These are phyloP conservation scores for Cercophora sp. DNA, from an alignment of 495 filamentous ascomycete genomes.

Conservation along the genomic window DNA sequence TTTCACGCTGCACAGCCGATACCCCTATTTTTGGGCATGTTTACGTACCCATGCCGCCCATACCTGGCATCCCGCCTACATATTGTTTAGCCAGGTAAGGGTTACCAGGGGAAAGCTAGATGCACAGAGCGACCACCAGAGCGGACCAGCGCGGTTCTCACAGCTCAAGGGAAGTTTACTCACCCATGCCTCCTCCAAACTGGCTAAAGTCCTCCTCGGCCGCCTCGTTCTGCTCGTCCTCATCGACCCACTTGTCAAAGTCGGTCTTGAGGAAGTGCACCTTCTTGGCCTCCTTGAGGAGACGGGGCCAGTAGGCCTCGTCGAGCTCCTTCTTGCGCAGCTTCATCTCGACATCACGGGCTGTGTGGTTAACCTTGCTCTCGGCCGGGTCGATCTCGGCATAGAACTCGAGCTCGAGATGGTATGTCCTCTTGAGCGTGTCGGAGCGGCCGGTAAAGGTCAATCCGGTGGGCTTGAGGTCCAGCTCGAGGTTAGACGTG, in stretches of 20 bases:
- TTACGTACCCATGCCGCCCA: constrained; percentile 45
- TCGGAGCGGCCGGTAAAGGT: constrained; percentile 76
- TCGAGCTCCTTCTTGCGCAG: constrained; percentile 94
- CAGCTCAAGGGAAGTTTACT: constrained; percentile 24
- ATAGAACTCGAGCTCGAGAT: constrained; percentile 83
- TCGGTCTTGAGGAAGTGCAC: constrained; percentile 97
- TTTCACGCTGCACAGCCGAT: constrained; percentile 10
- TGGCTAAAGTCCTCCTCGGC: constrained; percentile 80
- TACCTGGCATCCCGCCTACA: constrained; percentile 44
- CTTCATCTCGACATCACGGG: constrained; percentile 81
- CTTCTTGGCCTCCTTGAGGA: constrained; percentile 85
- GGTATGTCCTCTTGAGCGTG: constrained; percentile 75
- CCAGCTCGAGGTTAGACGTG: constrained; percentile 64
- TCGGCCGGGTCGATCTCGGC: constrained; percentile 82
- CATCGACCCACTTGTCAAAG: constrained; percentile 99
- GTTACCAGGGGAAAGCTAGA: neutral
- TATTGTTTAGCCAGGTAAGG: constrained; percentile 13
- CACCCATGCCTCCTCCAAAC: constrained; percentile 58
- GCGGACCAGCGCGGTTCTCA: neutral
- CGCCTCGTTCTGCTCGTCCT: constrained; percentile 94
- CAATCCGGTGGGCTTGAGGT: constrained; percentile 71
- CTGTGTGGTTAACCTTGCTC: constrained; percentile 77
- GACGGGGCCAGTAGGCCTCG: constrained; percentile 87
- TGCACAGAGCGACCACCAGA: neutral
- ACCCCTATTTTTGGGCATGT: neutral